Evolutionary conservation across 495 filamentous ascomycete genomes (phyloP), one percentile per base, ranked within the genome.

Genomic region (Penicillium arizonense): DNA sequence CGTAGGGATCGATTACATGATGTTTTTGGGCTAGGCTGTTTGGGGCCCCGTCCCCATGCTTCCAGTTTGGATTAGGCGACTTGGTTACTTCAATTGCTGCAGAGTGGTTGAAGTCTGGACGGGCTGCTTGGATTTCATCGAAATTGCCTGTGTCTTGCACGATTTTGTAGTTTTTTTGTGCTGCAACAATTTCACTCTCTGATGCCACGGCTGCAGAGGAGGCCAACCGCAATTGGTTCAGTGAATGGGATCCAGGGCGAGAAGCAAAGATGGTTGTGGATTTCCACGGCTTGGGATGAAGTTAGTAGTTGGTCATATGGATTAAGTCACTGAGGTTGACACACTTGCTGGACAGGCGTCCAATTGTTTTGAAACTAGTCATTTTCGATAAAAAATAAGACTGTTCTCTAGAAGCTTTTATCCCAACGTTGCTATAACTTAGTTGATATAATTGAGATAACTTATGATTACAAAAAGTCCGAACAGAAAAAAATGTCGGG

Each of bases 1-100:
- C 81, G 60, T 91, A 89, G 4, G 91, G 91, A 70, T 96, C 85
- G 57, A 96, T 92, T 52, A 83, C 73, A 38, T 87, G 65, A 61
- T 93, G 90, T 16, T 73, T 66, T 53, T 78, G 69, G 12, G 72
- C 66, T 35, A 78, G 67, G 39, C 65, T 67, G 51, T 83, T 70
- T 60, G 86, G 89, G 16, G 84, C 82, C 47, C 91, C 90, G 11
- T 77, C 61, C 2, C 91, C 91, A 45, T 81, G 77, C 21, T 80
- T 77, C 91, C 91, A 96, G 24, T 77, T 55, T 0, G 91, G 89
- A 13, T 82, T 69, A 1, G 80, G 77, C 1, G 89, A 88, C 59
- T 91, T 82, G 10, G 85, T 92, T 57, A 81, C 82, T 55, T 80
- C 71, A 61, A 86, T 78, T 28, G 65, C 59, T 28, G 70, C 72